phyloP scores from a whole-genome alignment of 2,329 filamentous ascomycete species.

The Diaporthe sp. region DNA sequence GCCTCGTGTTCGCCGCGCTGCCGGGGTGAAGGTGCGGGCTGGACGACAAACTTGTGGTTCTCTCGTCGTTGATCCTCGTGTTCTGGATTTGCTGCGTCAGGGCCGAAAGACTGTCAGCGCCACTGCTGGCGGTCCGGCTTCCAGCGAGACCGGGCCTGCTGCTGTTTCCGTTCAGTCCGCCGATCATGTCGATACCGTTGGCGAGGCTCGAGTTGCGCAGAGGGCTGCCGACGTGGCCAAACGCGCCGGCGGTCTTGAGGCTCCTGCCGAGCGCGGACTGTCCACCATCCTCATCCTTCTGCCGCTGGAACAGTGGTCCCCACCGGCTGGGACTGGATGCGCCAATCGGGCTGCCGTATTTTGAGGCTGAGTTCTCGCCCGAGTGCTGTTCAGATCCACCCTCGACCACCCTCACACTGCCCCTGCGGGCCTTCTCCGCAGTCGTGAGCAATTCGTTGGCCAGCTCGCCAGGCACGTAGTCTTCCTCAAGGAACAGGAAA shows the following conservation, averaged over 20 bases:
- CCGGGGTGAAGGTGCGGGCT: slow-evolving; percentile 68
- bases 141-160: slow-evolving; percentile 57
- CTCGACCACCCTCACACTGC: slow-evolving; percentile 70
- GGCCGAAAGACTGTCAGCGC: slow-evolving; percentile 67
- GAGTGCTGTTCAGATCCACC: slow-evolving; percentile 38
- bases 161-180: slow-evolving; percentile 47
- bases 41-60: slow-evolving; percentile 50
- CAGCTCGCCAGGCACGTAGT: slow-evolving; percentile 83
- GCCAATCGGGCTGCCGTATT: slow-evolving; percentile 72
- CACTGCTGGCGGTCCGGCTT: slow-evolving; percentile 58
- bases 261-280: slow-evolving; percentile 48
- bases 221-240: slow-evolving; percentile 77
- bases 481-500: slow-evolving; percentile 86
- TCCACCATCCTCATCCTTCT: slow-evolving; percentile 68
- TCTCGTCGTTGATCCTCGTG: slow-evolving; percentile 63
- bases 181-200: slow-evolving; percentile 60
- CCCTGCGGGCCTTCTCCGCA: slow-evolving; percentile 75
- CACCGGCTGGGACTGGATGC: slow-evolving; percentile 73
- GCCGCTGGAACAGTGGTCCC: slow-evolving; percentile 72
- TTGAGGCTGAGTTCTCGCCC: slow-evolving; percentile 66
- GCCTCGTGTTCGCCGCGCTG: slow-evolving; percentile 55
- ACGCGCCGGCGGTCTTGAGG: slow-evolving; percentile 66
- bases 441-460: slow-evolving; percentile 75
- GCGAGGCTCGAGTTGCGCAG: slow-evolving; percentile 74
- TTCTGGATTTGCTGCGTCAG: slow-evolving; percentile 75